phyloP scores from a whole-genome alignment of 208 protist genomes.

The Acanthamoeba culbertsoni region DNA sequence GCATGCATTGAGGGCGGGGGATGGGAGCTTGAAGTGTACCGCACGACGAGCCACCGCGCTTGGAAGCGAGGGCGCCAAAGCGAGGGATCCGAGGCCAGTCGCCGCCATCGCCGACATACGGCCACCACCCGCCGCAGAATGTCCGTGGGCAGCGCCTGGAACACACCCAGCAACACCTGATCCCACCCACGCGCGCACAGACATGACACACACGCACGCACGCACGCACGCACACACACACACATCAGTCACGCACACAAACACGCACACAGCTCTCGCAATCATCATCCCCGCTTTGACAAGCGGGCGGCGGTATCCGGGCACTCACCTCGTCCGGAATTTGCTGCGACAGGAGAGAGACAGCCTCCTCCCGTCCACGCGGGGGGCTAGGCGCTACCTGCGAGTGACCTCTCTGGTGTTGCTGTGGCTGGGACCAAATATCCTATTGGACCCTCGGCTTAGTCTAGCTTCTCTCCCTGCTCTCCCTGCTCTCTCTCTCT shows the following conservation, averaged over 20 bases:
- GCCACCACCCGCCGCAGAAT: background rate
- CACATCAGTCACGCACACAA: too few species aligned
- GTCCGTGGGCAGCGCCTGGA: background rate
- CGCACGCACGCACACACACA: too few species aligned
- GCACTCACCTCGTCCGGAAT: background rate
- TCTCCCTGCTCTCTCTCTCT: too few species aligned
- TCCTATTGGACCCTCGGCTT: too few species aligned
- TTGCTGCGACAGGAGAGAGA: background rate
- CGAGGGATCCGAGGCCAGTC: background rate
- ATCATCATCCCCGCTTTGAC: too few species aligned
- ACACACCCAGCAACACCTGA: background rate
- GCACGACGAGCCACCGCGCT: background rate
- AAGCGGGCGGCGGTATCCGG: too few species aligned
- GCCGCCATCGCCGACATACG: constrained; percentile 13
- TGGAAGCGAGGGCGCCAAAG: constrained; percentile 2
- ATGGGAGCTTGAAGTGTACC: background rate
- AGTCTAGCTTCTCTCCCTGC: too few species aligned
- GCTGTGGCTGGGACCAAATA: background rate
- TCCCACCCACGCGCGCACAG: background rate
- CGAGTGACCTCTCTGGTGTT: background rate
- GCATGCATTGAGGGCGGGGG: background rate
- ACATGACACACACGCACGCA: background rate
- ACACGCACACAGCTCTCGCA: too few species aligned
- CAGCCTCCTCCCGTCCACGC: background rate
- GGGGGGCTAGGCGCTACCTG: background rate